These are phyloP conservation scores for Colletotrichum liriopes DNA, from an alignment of 2,329 filamentous ascomycete species.

Conservation along the genomic window DNA sequence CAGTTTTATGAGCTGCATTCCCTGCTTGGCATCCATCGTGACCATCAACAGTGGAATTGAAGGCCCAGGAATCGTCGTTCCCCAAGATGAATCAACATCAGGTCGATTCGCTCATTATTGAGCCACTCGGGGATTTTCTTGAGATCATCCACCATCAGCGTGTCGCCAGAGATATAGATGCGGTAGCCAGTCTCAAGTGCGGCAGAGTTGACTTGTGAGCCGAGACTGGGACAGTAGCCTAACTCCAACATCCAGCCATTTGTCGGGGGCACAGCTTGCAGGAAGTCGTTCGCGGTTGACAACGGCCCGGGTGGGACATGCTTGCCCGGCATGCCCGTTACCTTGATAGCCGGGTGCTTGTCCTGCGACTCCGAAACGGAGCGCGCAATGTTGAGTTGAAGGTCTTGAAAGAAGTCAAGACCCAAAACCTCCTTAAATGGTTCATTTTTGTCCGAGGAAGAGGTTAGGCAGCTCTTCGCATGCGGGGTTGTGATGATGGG, in stretches of 20 bases:
- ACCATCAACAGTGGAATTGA: constrained; percentile 75
- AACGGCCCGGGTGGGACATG: constrained; percentile 65
- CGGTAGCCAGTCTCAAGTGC: constrained; percentile 62
- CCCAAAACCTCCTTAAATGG: constrained; percentile 60
- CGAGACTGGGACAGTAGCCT: constrained; percentile 56
- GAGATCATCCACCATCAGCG: constrained; percentile 74
- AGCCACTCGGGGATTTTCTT: constrained; percentile 72
- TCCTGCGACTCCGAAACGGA: not conserved
- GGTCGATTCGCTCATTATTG: constrained; percentile 68
- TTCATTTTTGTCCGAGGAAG: constrained; percentile 61
- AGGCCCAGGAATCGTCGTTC: constrained; percentile 75
- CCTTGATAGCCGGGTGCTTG: constrained; percentile 63
- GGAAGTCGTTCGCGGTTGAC: constrained; percentile 56
- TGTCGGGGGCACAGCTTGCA: constrained; percentile 70
- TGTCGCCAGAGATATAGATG: constrained; percentile 79
- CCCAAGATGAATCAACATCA: constrained; percentile 79
- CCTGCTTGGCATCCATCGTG: constrained; percentile 78
- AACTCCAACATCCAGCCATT: constrained; percentile 79
- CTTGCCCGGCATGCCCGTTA: constrained; percentile 77
- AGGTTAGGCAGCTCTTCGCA: constrained; percentile 67
- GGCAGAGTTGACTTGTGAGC: constrained; percentile 49
- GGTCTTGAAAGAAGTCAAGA: constrained; percentile 70
- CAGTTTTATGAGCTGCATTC: constrained; percentile 71
- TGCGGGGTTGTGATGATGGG: constrained; percentile 76
- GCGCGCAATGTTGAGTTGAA: constrained; percentile 44